A percentile compares a stretch with the other conserved stretches of the same genome.
Conservation (phyloP, 1,139 yeast genomes). For the Martiniozyma asiatica region DNA sequence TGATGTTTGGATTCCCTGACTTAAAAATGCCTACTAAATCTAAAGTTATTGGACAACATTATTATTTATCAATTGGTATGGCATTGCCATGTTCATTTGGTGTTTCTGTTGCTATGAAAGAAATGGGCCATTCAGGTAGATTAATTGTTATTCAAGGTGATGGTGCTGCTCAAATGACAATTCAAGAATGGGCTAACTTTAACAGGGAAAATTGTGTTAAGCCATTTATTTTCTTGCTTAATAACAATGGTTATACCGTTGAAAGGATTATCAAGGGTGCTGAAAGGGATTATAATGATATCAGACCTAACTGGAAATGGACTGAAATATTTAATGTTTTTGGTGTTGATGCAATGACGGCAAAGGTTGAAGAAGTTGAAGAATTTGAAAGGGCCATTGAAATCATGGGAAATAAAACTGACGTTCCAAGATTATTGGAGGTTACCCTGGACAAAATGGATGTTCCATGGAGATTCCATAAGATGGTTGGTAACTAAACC, state of each 20-base stretch:
- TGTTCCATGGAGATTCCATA: constrained; percentile 44
- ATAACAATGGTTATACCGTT: constrained; percentile 79
- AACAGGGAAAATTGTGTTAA: constrained; percentile 42
- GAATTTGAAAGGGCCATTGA: constrained; percentile 29
- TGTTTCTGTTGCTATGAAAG: constrained; percentile 56
- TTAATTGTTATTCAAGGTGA: constrained; percentile 72
- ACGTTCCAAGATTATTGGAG: constrained; percentile 36
- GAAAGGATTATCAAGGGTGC: constrained; percentile 79
- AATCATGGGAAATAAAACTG: constrained; percentile 24
- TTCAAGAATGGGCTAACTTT: constrained; percentile 66
- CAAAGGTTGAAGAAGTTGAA: constrained; percentile 23
- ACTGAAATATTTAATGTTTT: constrained; percentile 48
- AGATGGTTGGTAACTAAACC: constrained; percentile 17
- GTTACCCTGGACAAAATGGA: constrained; percentile 46
- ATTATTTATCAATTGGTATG: constrained; percentile 76
- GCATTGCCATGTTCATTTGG: constrained; percentile 82
- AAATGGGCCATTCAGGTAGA: constrained; percentile 30
- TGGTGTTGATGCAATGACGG: constrained; percentile 43
- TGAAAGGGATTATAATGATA: constrained; percentile 64
- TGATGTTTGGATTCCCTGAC: constrained; percentile 61
- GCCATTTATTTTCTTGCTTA: constrained; percentile 58
- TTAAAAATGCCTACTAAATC: constrained; percentile 41
- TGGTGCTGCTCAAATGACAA: constrained; percentile 87
- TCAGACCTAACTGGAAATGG: constrained; percentile 74
- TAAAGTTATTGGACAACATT: constrained; percentile 48